Evolutionary conservation across 441 rosid genomes (phyloP), one percentile per base, ranked within the genome.

Genomic region (Francoa sonchifolia): DNA sequence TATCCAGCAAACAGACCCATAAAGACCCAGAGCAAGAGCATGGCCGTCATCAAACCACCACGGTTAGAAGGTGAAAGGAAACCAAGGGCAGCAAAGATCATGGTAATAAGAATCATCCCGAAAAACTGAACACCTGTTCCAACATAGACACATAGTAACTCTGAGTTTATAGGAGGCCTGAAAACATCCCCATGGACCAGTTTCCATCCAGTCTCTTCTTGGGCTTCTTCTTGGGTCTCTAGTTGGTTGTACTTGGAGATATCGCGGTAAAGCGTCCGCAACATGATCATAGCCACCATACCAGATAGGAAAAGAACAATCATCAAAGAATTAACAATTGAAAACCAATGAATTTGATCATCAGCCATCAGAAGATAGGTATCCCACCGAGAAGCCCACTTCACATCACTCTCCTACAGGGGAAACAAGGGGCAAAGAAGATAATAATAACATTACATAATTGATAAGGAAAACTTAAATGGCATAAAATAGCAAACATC

Each of bases 311-410:
- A 88, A 42, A 88, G 83, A 34, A 88, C 90, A 54, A 88, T 84
- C 94, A 84, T 88, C 74, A 84, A 61, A 1, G 97, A 88, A 49
- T 88, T 84, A 44, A 88, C 81, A 1, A 88, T 74, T 6, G 95
- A 88, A 57, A 88, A 81, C 95, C 97, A 88, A 50, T 88, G 95
- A 42, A 88, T 88, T 63, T 88, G 88, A 68, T 84, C 95, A 57
- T 88, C 97, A 21, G 85, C 82, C 90, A 81, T 81, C 40, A 81
- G 59, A 50, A 84, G 95, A 62, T 88, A 88, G 5, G 97, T 74
- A 58, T 88, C 97, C 97, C 97, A 84, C 14, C 97, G 71, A 8
- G 90, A 88, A 1, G 88, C 95, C 97, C 95, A 88, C 72, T 81
- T 88, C 46, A 88, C 76, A 32, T 79, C 80, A 62, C 97, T 88